Base-by-base conservation (phyloP, 2,329 filamentous ascomycete genomes). In the Paraphoma sp. region DNA sequence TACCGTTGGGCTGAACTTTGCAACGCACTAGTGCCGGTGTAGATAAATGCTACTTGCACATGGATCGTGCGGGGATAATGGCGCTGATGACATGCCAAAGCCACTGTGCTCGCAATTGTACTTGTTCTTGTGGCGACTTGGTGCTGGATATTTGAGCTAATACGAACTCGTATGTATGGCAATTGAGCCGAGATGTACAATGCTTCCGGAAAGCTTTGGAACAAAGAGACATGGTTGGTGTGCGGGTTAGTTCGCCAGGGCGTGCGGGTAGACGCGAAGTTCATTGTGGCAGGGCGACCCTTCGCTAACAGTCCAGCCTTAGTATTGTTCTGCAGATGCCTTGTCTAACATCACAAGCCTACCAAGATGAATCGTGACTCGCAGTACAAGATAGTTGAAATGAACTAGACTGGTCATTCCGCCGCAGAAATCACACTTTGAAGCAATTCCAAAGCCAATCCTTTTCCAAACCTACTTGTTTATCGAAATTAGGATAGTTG, bases 291-390 rank as follows among this genome's bases (percentile, higher is more conserved):
- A 44, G 48, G 48, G 41, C 30, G 23, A 6, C 48, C 48, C 48
- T 51, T 51, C 16, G 48, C 29, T 16, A 51, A 45, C 3, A 10
- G 28, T 12, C 23, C 23, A 23, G 23, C 23, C 41, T 51, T 51
- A 51, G n/a, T 51, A 51, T 51, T 51, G 28, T 51, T 51, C 48
- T 33, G n/a, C 29, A 44, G 2, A 12, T 4, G 40, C 48, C 48
- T 45, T 51, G 40, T 51, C 36, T 40, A n/a, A 14, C 41, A 51
- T 6, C 41, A 14, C 29, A 51, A 23, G 18, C 36, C n/a, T 14
- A 8, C 23, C 48, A 28, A 40, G 11, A 36, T 23, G 2, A n/a
- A n/a, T 3, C 16, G 2, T 10, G n/a, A 28, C 23, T 12, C 11
- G 29, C 28, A 23, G 6, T 51, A 51, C 36, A 51, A 51, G 44